Conservation (phyloP, 352 stramenopile species). For the Phytophthora pisi region DNA sequence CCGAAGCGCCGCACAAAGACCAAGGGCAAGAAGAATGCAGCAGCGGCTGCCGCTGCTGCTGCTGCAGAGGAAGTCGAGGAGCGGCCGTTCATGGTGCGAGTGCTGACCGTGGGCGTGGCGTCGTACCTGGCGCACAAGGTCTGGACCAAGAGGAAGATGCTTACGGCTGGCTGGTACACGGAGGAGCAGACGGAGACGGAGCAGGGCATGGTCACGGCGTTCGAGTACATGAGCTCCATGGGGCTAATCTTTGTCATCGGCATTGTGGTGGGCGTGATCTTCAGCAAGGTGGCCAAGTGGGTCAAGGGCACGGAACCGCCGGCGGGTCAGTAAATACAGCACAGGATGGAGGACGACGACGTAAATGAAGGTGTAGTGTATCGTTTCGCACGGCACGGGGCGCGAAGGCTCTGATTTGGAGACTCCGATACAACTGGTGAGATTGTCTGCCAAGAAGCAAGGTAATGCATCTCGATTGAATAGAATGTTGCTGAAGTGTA, state of each 20-base stretch:
- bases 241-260: slow-evolving; percentile 75
- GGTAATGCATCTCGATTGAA: not conserved
- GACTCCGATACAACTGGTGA: not conserved
- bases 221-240: slow-evolving; percentile 84
- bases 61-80: slow-evolving; percentile 20
- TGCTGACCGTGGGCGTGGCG: slow-evolving; percentile 64
- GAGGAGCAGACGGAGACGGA: slow-evolving; percentile 62
- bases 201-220: slow-evolving; percentile 66
- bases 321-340: slow-evolving; percentile 3
- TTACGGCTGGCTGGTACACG: slow-evolving; percentile 70
- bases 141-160: slow-evolving; percentile 72
- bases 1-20: slow-evolving; percentile 6
- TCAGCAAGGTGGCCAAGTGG: slow-evolving; percentile 46
- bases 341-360: not conserved
- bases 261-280: slow-evolving; percentile 63
- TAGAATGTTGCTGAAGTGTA: slow-evolving; percentile 3
- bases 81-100: slow-evolving; percentile 54
- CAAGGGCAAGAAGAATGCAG: slow-evolving; percentile 21
- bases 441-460: not conserved
- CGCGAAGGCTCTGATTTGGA: not conserved
- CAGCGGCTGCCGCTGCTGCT: not conserved
- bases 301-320: slow-evolving; percentile 26
- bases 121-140: slow-evolving; percentile 84
- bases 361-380: not conserved
- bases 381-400: not conserved